Percentiles rank a stretch among this genome's conserved stretches.
Evolutionary conservation across 225 moss, liverwort and hornwort species (phyloP).

Genomic region (Bryum argenteum): DNA sequence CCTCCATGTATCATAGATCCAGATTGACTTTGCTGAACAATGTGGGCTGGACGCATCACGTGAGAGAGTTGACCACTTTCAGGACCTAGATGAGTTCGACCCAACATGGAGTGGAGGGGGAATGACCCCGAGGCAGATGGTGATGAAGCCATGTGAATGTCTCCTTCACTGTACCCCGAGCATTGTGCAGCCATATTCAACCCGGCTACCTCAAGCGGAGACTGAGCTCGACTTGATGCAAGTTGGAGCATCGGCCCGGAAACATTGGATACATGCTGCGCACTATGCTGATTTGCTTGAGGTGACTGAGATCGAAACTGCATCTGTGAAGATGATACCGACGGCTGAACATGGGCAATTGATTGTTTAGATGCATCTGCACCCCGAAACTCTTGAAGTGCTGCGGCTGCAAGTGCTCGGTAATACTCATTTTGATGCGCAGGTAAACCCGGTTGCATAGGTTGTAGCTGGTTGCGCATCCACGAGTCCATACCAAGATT

Average conservation of each 20-base stretch:
- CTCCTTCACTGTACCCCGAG: conserved; percentile 72
- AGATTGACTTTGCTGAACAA: conserved; percentile 53
- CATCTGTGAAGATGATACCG: conserved; percentile 53
- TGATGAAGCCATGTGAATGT: conserved; percentile 70
- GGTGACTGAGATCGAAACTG: conserved; percentile 57
- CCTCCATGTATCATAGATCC: conserved; percentile 54
- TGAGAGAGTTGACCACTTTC: conserved; percentile 65
- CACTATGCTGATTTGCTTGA: conserved; percentile 46
- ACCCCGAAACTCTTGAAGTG: conserved; percentile 76
- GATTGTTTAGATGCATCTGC: conserved; percentile 66
- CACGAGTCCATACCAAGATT: conserved; percentile 66
- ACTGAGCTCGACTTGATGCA: conserved; percentile 73
- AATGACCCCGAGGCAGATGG: conserved; percentile 68
- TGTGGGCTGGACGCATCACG: conserved; percentile 57
- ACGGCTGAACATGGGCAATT: conserved; percentile 57
- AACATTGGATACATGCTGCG: conserved; percentile 53
- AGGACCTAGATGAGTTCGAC: conserved; percentile 63
- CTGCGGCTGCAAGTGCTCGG: conserved; percentile 85
- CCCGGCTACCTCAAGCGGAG: conserved; percentile 53
- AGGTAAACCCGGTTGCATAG: conserved; percentile 39
- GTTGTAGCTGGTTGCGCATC: conserved; percentile 64
- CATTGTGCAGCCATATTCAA: conserved; percentile 52
- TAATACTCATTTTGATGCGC: conserved; percentile 67
- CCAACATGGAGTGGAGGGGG: conserved; percentile 74
- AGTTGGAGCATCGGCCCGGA: conserved; percentile 74